These are phyloP conservation scores for Alnus glutinosa DNA, from an alignment of 306 rosid genomes.

Conservation along the genomic window DNA sequence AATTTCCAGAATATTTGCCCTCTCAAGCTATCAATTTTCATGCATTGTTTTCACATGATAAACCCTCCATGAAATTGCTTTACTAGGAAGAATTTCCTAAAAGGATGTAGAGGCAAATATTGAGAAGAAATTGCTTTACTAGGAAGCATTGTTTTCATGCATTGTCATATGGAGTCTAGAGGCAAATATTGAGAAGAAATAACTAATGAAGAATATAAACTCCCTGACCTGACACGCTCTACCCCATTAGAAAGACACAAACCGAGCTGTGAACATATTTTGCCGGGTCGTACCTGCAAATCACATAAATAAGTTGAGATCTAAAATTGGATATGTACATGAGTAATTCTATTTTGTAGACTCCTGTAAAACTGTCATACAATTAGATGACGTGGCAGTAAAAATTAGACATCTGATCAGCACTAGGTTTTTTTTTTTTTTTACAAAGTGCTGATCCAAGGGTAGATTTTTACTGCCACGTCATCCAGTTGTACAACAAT, in stretches of 20 bases:
- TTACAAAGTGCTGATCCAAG: too few relatives aligned
- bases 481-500: too few relatives aligned
- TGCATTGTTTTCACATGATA: conserved; percentile 7
- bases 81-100: neutral
- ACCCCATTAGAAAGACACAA: conserved; percentile 44
- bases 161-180: neutral
- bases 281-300: conserved; percentile 59
- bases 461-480: too few relatives aligned
- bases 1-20: neutral
- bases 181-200: conserved; percentile 6
- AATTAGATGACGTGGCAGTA: too few relatives aligned
- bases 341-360: too few relatives aligned
- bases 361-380: too few relatives aligned
- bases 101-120: conserved; percentile 6
- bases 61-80: conserved; percentile 1
- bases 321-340: conserved; percentile 11
- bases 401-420: too few relatives aligned
- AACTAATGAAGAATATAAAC: neutral
- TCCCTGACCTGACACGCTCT: conserved; percentile 50
- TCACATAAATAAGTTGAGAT: conserved; percentile 20
- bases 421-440: too few relatives aligned
- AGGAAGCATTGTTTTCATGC: too few relatives aligned
- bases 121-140: neutral
- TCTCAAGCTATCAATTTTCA: neutral
- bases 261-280: conserved; percentile 64